A percentile compares a stretch with the other conserved stretches of the same genome.
Conservation (phyloP, 2,329 filamentous ascomycete genomes). For the Hirsutella minnesotensis region DNA sequence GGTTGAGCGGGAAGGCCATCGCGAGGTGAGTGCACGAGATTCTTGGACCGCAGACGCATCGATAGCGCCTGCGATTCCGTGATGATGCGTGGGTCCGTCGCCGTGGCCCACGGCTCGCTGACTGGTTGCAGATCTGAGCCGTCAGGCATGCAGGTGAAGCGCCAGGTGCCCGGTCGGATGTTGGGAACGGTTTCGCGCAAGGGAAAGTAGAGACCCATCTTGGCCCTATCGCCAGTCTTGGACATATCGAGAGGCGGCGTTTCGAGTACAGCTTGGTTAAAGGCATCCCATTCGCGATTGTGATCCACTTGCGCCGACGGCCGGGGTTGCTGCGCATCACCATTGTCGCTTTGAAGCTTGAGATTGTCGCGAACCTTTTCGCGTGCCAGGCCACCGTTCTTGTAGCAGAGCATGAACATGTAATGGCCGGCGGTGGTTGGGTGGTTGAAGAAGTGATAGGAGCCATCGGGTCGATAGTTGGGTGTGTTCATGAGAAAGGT, state of each 20-base stretch:
- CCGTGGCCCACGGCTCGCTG: constrained; percentile 29
- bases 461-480: constrained; percentile 77
- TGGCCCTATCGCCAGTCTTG: constrained; percentile 47
- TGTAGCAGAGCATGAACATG: constrained; percentile 99
- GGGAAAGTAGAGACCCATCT: constrained; percentile 88
- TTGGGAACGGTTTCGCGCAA: constrained; percentile 94
- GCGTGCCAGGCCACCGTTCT: constrained; percentile 88
- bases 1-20: constrained; percentile 64
- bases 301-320: not conserved
- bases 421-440: constrained; percentile 81
- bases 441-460: constrained; percentile 98
- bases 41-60: constrained; percentile 72
- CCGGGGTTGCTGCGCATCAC: constrained; percentile 23
- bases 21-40: constrained; percentile 51
- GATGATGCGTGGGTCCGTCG: constrained; percentile 72
- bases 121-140: constrained; percentile 33
- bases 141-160: constrained; percentile 52
- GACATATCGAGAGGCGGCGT: constrained; percentile 58
- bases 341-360: constrained; percentile 34
- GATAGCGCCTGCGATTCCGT: constrained; percentile 92
- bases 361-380: constrained; percentile 80
- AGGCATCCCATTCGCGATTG: constrained; percentile 51
- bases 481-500: constrained; percentile 97
- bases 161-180: constrained; percentile 74
- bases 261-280: constrained; percentile 61